Base-by-base conservation (phyloP, 2,329 filamentous ascomycete genomes). In the Fusarium sp. region DNA sequence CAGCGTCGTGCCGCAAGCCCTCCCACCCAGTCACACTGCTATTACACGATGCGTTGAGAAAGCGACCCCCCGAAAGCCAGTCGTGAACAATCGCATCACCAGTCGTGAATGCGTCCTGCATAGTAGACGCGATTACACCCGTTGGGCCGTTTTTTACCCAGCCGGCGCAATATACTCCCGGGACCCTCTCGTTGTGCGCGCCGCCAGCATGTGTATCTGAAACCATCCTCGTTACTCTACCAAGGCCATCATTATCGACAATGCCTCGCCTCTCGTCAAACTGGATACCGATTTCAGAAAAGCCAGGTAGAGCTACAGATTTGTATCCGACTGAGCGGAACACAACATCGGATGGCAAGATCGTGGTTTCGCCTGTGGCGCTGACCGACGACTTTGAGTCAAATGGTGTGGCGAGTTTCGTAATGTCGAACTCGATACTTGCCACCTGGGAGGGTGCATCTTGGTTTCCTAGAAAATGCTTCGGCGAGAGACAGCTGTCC, bases 291-390 rank as follows among this genome's bases (percentile, higher is more conserved):
- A 95, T 80, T 6, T 91, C 87, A 2, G 83, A 78, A 67, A 98
- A 90, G 0, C 93, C 95, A 0, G 88, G 85, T 1, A 99, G 81
- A 1, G 93, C 84, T 31, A 90, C 85, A 0, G 94, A 94, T 72
- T 93, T 93, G 81, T 99, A 99, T 9, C 96, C 96, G 41, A 99
- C 94, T n/a, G 93, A 97, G 18, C 94, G 89, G 80, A 99, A 97
- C 17, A 93, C 94, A 6, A 95, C 76, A 8, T 89, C 85, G 0
- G 93, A 89, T 1, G 87, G 83, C 7, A 97, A 71, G 6, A 83
- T 76, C 4, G 85, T 59, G 3, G 80, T 80, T 61, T 87, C 80
- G 0, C 82, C 85, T 0, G 85, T 88, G 14, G 80, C 76, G 5
- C 79, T 75, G 15, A 84, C 81, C 51, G 82, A 79, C 11, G 86